These are phyloP conservation scores for Suillus lakei DNA, from an alignment of 768 basidiomycete species.

Conservation along the genomic window DNA sequence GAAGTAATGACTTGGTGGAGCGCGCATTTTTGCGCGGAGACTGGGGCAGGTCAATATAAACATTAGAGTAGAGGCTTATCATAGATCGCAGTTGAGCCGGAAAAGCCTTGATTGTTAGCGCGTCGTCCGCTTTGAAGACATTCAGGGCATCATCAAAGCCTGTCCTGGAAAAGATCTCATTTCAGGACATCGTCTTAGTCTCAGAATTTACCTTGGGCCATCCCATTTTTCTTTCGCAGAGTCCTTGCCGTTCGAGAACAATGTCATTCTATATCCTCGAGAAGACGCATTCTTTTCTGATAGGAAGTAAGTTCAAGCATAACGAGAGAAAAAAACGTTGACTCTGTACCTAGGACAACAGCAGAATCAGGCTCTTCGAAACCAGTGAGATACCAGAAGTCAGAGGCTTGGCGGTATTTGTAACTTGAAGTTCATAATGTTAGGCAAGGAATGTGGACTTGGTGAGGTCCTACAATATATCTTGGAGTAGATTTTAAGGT, in stretches of 20 bases:
- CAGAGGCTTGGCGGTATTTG: constrained; percentile 90
- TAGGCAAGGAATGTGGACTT: constrained; percentile 4
- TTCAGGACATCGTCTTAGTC: constrained; percentile 2
- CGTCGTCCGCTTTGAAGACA: constrained; percentile 83
- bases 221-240: constrained; percentile 88
- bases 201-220: constrained; percentile 63
- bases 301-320: constrained; percentile 11
- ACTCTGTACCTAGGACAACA: constrained; percentile 70
- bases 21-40: constrained; percentile 27
- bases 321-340: background rate
- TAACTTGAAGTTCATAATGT: constrained; percentile 60
- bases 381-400: constrained; percentile 96
- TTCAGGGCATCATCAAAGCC: constrained; percentile 63
- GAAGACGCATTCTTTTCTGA: constrained; percentile 72
- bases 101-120: constrained; percentile 59
- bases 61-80: constrained; percentile 49
- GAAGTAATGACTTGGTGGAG: constrained; percentile 59
- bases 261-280: constrained; percentile 83
- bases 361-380: constrained; percentile 94
- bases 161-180: constrained; percentile 49
- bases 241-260: constrained; percentile 83
- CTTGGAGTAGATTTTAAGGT: constrained; percentile 31
- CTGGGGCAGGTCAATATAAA: constrained; percentile 59
- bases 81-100: constrained; percentile 61
- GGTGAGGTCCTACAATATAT: constrained; percentile 74